These are phyloP conservation scores for Marasmius sp. DNA, from an alignment of 1,284 basidiomycete species.

Conservation along the genomic window DNA sequence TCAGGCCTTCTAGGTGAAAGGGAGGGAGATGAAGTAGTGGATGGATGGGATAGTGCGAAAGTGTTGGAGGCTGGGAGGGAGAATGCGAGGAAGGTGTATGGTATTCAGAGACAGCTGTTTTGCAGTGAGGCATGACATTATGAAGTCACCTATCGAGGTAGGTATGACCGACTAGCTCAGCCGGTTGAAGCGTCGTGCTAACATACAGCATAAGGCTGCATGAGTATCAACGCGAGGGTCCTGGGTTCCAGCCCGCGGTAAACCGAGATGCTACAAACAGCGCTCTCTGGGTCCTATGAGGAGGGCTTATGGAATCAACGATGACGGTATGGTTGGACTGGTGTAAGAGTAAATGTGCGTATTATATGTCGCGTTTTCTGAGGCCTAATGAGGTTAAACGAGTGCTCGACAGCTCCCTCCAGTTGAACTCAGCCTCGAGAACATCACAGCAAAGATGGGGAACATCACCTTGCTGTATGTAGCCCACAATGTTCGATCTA, in stretches of 20 bases:
- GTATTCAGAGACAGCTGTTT: too few species aligned
- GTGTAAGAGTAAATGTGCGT: constrained; percentile 6
- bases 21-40: too few species aligned
- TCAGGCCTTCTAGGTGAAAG: not conserved
- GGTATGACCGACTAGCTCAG: too few species aligned
- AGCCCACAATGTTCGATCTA: not conserved
- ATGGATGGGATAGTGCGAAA: not conserved
- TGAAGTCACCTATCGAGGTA: too few species aligned
- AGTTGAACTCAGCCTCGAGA: constrained; percentile 16
- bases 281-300: not conserved
- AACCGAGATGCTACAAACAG: not conserved
- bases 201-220: too few species aligned
- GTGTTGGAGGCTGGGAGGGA: not conserved
- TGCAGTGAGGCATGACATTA: too few species aligned
- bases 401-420: constrained; percentile 9
- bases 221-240: too few species aligned
- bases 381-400: too few species aligned
- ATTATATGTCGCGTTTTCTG: not conserved
- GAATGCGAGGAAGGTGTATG: not conserved
- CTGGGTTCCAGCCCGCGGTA: too few species aligned
- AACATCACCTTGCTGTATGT: constrained; percentile 20
- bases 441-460: constrained; percentile 19
- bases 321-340: not conserved
- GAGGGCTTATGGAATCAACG: constrained; percentile 8
- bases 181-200: too few species aligned